Base-by-base conservation (phyloP, 2,329 filamentous ascomycete genomes). In the Colletotrichum sp. region DNA sequence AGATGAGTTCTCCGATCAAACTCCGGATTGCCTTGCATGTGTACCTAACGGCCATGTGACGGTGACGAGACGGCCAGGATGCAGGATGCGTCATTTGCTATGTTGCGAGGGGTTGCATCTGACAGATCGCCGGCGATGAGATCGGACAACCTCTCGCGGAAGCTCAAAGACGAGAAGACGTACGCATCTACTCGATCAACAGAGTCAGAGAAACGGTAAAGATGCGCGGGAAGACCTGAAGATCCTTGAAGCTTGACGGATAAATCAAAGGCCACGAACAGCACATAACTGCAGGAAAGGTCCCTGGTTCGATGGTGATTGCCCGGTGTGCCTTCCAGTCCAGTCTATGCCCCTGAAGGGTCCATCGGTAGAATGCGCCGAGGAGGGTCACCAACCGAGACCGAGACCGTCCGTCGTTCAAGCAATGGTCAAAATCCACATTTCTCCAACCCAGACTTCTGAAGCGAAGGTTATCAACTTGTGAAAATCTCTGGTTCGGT, bases 251-350 rank as follows among this genome's bases (percentile, higher is more conserved):
- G 30, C 7, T 58, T 12, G 48, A 27, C 73, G 70, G 73, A 65
- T 60, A 73, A 75, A 73, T 68, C 34, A 58, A 68, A 73, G 34
- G 28, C 56, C 74, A 74, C 64, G 58, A 73, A 69, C 74, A 34
- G 30, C 48, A 36, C n/a, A 18, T n/a, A n/a, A n/a, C 58, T 34
- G 22, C 25, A 48, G 39, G 18, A 61, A n/a, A 22, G 22, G 16
- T 12, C 34, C 58, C 22, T 36, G 15, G 28, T 5, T 55, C 16
- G 16, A 15, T 39, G 55, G 8, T 61, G 25, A 27, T 68, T 22
- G 13, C 52, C 32, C 52, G 9, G 66, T 25, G 25, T 32, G 28
- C 15, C 28, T n/a, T 28, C 28, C 30, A 34, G 28, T 32, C 43
- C 18, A 30, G 30, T 68, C 32, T 1, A 18, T 55, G 27, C 52